Evolutionary conservation across 495 filamentous ascomycete genomes (phyloP), one percentile per base, ranked within the genome.

Genomic region (Podospora didyma): DNA sequence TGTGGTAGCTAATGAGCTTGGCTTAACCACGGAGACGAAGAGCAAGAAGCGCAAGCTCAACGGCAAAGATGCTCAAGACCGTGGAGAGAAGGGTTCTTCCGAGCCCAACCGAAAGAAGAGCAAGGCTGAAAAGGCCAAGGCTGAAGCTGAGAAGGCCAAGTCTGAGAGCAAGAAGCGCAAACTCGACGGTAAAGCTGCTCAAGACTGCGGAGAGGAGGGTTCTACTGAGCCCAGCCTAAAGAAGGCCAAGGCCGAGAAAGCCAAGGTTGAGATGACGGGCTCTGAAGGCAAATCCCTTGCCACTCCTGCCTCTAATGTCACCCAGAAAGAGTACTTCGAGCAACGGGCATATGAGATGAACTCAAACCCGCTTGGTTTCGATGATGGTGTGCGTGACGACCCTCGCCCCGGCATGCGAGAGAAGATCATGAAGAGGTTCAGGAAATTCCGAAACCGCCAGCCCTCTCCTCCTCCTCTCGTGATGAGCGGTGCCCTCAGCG

Each of bases 381-480:
- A 69, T 46, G 68, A 70, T 54, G 39, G 46, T 2, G 68, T 70
- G 22, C 54, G 53, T 48, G 56, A 60, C 22, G 56, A 50, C 22
- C 53, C 16, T 10, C 19, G 54, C 17, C 54, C 44, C 42, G 48
- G 47, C 51, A 48, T 6, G 39, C 46, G 45, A 12, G 28, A 35
- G 17, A 51, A 48, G 21, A 23, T n/a, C 10, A 21, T 23, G 7
- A 21, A 21, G 3, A 41, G n/a, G 23, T 59, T 64, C 23, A 42
- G 34, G 19, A 24, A 51, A 12, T 62, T 51, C 37, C 49, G 62
- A 1, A 45, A 26, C 3, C 41, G 45, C 16, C 31, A 20, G 34
- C 7, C 39, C 37, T 14, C 31, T 48, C 0, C 22, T 44, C 49
- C 57, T 5, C 52, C 52, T 0, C 26, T 63, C 17, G 63, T 63